Conservation (phyloP, 257 asterid species). For the Henckelia pumila region DNA sequence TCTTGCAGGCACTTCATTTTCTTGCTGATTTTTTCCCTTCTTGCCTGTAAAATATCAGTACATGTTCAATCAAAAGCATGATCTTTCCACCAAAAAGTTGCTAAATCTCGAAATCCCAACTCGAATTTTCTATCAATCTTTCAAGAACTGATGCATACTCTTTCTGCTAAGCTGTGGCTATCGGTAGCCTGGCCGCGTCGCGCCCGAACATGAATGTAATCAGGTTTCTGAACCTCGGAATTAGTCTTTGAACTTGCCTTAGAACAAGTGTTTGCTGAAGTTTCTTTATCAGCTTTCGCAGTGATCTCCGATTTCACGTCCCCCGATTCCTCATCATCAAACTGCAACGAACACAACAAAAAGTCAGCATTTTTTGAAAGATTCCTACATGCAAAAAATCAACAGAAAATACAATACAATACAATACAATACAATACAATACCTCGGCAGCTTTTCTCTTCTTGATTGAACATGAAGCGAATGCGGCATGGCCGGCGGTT, state of each 20-base stretch:
- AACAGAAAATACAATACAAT: neutral
- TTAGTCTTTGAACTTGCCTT: conserved; percentile 42
- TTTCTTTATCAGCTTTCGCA: conserved; percentile 43
- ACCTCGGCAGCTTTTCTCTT: conserved; percentile 74
- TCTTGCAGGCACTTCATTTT: conserved; percentile 79
- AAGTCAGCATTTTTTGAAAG: neutral
- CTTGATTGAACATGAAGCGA: conserved; percentile 26
- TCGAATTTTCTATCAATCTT: neutral
- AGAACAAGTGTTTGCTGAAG: conserved; percentile 38
- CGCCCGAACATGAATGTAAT: conserved; percentile 73
- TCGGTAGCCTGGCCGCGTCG: conserved; percentile 88
- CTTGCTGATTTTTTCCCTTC: conserved; percentile 79
- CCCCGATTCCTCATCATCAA: conserved; percentile 44
- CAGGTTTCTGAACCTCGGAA: conserved; percentile 51
- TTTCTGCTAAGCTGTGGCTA: conserved; percentile 84
- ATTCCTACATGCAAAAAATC: neutral
- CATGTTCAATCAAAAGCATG: neutral
- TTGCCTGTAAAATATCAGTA: conserved; percentile 43
- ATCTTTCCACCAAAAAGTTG: neutral
- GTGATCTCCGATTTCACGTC: conserved; percentile 55
- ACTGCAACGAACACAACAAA: conserved; percentile 28
- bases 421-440: neutral
- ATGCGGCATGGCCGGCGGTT: conserved; percentile 19
- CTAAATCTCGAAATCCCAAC: neutral
- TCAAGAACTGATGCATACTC: conserved; percentile 39